Evolutionary conservation across 306 rosid genomes (phyloP), one percentile per base, ranked within the genome.

Genomic region (Sphenostylis stenocarpa): DNA sequence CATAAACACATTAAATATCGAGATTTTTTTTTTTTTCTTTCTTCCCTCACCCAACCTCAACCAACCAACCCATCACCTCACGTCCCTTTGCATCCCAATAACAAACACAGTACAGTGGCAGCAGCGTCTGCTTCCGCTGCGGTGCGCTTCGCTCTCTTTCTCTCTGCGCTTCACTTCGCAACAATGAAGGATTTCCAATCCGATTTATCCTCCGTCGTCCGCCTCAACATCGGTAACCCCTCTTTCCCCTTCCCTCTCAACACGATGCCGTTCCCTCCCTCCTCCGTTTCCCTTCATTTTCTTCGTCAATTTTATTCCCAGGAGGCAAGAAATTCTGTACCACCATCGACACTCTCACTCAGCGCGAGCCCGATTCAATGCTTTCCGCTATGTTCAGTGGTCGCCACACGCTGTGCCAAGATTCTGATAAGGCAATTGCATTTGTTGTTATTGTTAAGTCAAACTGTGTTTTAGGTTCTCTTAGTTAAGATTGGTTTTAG

Each of bases 331-430:
- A 91, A 76, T 91, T 89, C 71, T 87, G 87, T 55, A 94, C 98
- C 34, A 91, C 97, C 17, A 41, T 81, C 36, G 90, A 85, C 74
- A 94, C 98, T 17, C 76, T 94, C 80, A 91, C 96, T 38, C 94
- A 85, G 52, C 88, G 97, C 4, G 98, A 94, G 33, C 96, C 98
- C 16, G 89, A 90, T 85, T 94, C 97, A 5, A 89, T 94, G 96
- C 96, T 94, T 4, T 94, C 98, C 16, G 98, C 97, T 41, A 90
- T 94, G 97, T 94, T 91, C 81, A 90, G 97, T 44, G 98, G 98
- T 73, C 92, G 97, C 68, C 98, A 88, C 55, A 86, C 91, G 19
- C 77, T 94, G 7, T 89, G 72, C 75, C 90, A 55, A 73, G 91
- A 91, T 61, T 83, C 90, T 11, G 72, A 76, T 28, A 86, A 91